Percentiles rank a stretch among this genome's conserved stretches.
Evolutionary conservation across 805 yeast genomes (phyloP).

Genomic region (Pichia californica): DNA sequence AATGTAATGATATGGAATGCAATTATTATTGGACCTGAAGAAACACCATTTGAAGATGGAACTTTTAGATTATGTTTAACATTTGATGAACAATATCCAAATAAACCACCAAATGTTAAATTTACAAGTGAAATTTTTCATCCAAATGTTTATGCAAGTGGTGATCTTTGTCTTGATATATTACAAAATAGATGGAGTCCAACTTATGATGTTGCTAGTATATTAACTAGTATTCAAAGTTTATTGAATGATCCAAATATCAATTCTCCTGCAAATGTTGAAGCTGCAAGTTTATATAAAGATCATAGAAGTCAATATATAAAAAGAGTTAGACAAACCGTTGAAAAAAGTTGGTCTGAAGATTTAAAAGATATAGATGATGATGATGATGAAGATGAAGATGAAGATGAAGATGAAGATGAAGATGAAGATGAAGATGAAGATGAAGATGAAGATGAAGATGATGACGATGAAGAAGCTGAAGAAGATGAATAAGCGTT

Average conservation of each 20-base stretch:
- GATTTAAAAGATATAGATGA: conserved; percentile 58
- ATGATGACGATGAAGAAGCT: too few species aligned
- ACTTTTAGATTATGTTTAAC: conserved; percentile 81
- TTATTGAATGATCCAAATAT: conserved; percentile 94
- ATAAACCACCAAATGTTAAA: conserved; percentile 91
- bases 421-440: conserved; percentile 22
- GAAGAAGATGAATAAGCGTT: too few species aligned
- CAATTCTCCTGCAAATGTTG: conserved; percentile 95
- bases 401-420: conserved; percentile 25
- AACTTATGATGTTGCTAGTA: conserved; percentile 94
- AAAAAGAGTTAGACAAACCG: conserved; percentile 89
- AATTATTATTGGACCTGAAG: conserved; percentile 94
- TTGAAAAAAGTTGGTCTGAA: conserved; percentile 90
- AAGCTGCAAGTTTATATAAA: conserved; percentile 91
- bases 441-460: conserved; percentile 14
- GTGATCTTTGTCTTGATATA: conserved; percentile 93
- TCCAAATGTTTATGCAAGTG: conserved; percentile 93
- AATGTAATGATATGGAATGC: conserved; percentile 99
- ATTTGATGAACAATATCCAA: conserved; percentile 96
- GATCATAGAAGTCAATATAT: conserved; percentile 92
- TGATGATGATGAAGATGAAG: conserved; percentile 33
- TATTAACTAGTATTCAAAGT: conserved; percentile 87
- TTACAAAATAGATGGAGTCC: conserved; percentile 98
- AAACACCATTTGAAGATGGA: conserved; percentile 97
- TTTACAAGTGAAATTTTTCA: conserved; percentile 94